Base-by-base conservation (phyloP, 2,329 filamentous ascomycete species). In the Talaromyces sp. region DNA sequence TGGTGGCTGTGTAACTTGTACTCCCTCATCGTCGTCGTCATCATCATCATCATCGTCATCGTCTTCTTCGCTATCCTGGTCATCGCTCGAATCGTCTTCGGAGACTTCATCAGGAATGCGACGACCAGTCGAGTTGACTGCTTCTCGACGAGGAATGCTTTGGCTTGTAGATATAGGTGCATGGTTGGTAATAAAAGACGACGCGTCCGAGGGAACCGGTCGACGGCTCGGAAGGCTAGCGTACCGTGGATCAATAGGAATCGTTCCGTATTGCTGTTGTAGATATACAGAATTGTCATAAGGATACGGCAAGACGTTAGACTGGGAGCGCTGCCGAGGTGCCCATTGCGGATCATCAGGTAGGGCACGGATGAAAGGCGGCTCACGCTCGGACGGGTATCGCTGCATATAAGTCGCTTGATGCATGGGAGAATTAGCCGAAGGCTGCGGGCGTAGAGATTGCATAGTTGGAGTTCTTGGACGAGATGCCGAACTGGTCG, bases 301-400 rank as follows among this genome's bases (percentile, higher is more conserved):
- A 2, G 73, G 65, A 58, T 76, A 76, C 17, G 75, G 71, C 22
- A 71, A 70, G 22, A 71, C 67, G 59, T 68, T 73, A 19, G 73
- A 81, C 68, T 71, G 72, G 29, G 75, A 78, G 60, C 72, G 80
- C 65, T 71, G 74, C 64, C 82, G 77, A 70, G 76, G 75, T 49
- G 74, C 77, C 80, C 78, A 82, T 58, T 80, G 78, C 1, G 76
- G 76, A 68, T 85, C 84, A 63, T 85, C 82, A 34, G 81, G 80
- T 27, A 84, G 74, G 19, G 81, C 79, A 69, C 79, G 79, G 7
- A 71, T 58, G 56, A 70, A 71, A 36, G 74, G 65, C 27, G 75
- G 71, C 31, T 59, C 64, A 34, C 60, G 64, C 15, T 66, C 71
- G 15, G 72, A 70, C 53, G 71, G 73, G 63, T 75, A 75, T 25